phyloP scores from a whole-genome alignment of 176 grass and related monocot genomes.

The Paspalum notatum region DNA sequence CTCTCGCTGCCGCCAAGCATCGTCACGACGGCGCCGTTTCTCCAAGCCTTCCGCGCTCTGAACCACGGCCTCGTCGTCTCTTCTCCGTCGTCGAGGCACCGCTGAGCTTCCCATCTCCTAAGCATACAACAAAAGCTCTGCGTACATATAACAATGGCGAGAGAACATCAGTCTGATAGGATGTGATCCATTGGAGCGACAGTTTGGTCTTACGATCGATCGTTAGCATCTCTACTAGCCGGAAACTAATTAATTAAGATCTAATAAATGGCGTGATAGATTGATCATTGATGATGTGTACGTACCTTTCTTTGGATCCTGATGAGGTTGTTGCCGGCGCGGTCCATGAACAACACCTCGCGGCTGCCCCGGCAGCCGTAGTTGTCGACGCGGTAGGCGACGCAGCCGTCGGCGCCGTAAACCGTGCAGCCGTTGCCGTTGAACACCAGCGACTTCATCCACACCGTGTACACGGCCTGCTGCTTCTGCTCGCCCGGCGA shows the following conservation, averaged over 20 bases:
- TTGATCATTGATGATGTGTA: background rate
- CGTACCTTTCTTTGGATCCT: conserved; percentile 52
- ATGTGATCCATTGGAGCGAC: background rate
- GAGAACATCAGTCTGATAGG: no score
- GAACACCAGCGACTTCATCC: conserved; percentile 90
- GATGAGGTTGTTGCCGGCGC: conserved; percentile 47
- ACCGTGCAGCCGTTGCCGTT: conserved; percentile 74
- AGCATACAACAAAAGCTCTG: conserved; percentile 42
- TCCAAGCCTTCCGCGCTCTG: conserved; percentile 35
- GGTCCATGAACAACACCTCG: conserved; percentile 75
- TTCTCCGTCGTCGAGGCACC: background rate
- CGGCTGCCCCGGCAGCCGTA: conserved; percentile 57
- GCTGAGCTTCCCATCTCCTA: conserved; percentile 36
- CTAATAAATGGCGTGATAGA: background rate
- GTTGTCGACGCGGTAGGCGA: conserved; percentile 81
- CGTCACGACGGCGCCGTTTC: background rate
- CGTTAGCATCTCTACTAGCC: background rate
- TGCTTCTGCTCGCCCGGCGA: background rate
- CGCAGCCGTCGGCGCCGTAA: conserved; percentile 58
- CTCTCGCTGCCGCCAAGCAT: conserved; percentile 37
- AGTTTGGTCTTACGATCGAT: background rate
- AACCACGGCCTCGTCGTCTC: conserved; percentile 55
- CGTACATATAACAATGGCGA: background rate
- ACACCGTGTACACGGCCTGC: conserved; percentile 61
- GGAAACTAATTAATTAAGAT: no score